Base-by-base conservation (phyloP, 1,284 basidiomycete species). In the Bjerkandera adusta region DNA sequence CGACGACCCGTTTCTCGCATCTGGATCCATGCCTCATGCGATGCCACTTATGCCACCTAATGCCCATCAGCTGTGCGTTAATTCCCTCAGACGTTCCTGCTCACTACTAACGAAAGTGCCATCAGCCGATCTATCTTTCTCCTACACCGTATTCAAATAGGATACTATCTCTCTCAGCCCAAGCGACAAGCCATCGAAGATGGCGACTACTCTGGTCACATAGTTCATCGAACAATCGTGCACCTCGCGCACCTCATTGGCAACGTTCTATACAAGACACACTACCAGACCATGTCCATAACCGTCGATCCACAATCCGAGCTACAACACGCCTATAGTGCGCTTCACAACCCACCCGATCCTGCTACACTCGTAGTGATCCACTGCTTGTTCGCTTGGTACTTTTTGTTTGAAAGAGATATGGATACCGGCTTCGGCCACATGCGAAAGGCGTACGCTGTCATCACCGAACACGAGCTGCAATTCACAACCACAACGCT, bases 201-300 rank as follows among this genome's bases (percentile, higher is more conserved):
- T 18, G 62, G 59, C 1, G 62, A 64, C 38, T 18, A 52, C 21
- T 57, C 59, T 0, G 59, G 57, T 6, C 45, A 32, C 6, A 43
- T 52, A 15, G 52, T 62, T 16, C 60, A 62, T 33, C 60, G 59
- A 3, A 53, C 54, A 3, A 49, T 61, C 36, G 51, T 60, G 4
- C 55, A 59, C 42, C 21, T 58, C n/a, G 54, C 59, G 16, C 58
- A 60, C 26, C 51, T 60, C 15, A 52, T 58, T n/a, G 62, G 62
- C 7, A 57, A 56, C 36, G 41, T 54, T 15, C 46, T 59, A 20
- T 62, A 57, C 55, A 57, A 57, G 37, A 43, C 56, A 3, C 52
- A 59, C 27, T 50, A 52, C n/a, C 55, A 45, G 25, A 56, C 47
- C 16, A 39, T 42, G 18, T 34, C 55, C 3, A 53, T 45, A 38